phyloP scores from a whole-genome alignment of 768 basidiomycete species.

The Auricularia heimuer region DNA sequence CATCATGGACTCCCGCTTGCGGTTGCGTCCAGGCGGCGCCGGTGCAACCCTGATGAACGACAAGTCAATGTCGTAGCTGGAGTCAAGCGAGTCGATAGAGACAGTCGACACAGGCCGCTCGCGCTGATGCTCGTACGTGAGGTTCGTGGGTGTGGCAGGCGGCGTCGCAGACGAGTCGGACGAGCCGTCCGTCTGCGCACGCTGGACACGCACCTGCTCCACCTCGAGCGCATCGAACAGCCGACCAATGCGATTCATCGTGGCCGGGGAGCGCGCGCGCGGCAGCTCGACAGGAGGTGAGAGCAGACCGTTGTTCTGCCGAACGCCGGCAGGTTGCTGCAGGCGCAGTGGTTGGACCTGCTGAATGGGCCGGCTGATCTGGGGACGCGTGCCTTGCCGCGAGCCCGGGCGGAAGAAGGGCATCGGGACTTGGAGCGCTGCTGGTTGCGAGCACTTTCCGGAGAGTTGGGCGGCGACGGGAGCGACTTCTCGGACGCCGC shows the following conservation, averaged over 20 bases:
- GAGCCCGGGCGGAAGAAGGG: not conserved
- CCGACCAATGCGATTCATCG: not conserved
- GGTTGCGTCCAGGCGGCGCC: not conserved
- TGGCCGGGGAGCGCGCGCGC: not conserved
- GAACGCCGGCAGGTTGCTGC: not conserved
- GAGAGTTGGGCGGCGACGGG: not conserved
- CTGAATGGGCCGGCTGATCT: not conserved
- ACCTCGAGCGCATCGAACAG: not conserved
- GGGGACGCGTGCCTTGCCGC: not conserved
- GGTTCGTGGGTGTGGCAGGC: not conserved
- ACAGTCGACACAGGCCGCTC: not conserved
- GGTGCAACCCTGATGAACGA: not conserved
- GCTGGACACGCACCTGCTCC: not conserved
- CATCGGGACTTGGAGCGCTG: not conserved
- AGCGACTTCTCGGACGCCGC: not conserved
- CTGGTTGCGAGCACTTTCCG: not conserved
- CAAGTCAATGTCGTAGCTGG: not conserved
- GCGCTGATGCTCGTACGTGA: not conserved
- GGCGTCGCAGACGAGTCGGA: not conserved
- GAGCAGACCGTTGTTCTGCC: not conserved
- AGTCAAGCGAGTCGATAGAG: not conserved
- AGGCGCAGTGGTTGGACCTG: not conserved
- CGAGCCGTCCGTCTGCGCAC: not conserved
- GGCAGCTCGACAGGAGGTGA: not conserved
- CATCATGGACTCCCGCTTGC: conserved; percentile 26